These are phyloP conservation scores for Talaromyces sp. DNA, from an alignment of 2,329 filamentous ascomycete species.

Conservation along the genomic window DNA sequence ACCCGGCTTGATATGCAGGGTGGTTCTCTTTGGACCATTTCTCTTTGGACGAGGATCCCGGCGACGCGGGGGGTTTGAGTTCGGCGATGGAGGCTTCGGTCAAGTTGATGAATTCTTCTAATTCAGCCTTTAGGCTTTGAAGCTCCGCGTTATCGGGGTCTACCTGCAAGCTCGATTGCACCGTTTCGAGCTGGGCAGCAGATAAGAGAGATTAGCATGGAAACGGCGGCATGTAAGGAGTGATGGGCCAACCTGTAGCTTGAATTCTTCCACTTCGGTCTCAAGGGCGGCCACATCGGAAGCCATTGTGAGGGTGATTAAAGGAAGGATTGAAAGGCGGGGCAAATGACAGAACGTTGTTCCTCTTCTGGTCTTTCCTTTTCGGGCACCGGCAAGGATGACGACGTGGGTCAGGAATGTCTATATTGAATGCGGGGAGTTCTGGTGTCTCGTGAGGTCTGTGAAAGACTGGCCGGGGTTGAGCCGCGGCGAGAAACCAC, in stretches of 20 bases:
- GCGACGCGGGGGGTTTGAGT: conserved; percentile 59
- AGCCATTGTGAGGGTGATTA: conserved; percentile 26
- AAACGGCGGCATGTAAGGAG: not conserved
- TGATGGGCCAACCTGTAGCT: conserved; percentile 46
- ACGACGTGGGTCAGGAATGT: not conserved
- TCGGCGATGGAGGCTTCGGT: conserved; percentile 78
- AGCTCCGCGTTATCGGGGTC: conserved; percentile 78
- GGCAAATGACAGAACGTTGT: not conserved
- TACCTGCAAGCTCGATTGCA: conserved; percentile 69
- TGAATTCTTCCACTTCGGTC: conserved; percentile 56
- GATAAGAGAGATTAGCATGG: not conserved
- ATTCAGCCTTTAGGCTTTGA: conserved; percentile 70
- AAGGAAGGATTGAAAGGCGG: not conserved
- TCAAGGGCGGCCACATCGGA: conserved; percentile 40
- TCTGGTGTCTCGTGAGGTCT: not conserved
- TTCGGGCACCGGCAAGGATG: not conserved
- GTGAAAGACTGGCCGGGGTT: not conserved
- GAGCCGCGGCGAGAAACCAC: not conserved
- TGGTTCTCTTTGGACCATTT: conserved; percentile 81
- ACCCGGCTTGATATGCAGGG: conserved; percentile 65
- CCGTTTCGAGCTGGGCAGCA: conserved; percentile 65
- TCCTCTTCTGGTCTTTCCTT: not conserved
- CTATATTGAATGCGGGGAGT: not conserved
- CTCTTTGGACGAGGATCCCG: conserved; percentile 49
- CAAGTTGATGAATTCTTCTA: conserved; percentile 74